phyloP scores from a whole-genome alignment of 2,329 filamentous ascomycete genomes.

The Ophiostoma ulmi region DNA sequence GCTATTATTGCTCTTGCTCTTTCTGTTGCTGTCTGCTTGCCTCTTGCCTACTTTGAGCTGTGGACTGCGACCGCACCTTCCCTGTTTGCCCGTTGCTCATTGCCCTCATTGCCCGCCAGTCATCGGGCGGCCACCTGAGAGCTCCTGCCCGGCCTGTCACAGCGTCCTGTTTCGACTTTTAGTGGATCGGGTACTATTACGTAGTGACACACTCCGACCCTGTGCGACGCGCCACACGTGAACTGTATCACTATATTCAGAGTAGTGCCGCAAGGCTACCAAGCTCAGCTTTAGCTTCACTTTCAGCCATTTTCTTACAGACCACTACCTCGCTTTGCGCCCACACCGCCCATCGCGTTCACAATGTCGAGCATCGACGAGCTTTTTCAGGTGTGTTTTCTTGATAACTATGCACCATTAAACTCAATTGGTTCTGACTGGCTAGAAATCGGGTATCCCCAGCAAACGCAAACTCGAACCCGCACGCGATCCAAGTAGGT shows the following conservation, averaged over 20 bases:
- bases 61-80: conserved; percentile 2
- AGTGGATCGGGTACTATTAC: conserved; percentile 4
- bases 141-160: neutral
- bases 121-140: neutral
- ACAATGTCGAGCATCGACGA: conserved; percentile 56
- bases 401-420: neutral
- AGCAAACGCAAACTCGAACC: conserved; percentile 62
- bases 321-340: neutral
- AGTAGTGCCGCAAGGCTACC: neutral
- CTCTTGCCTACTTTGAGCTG: neutral
- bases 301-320: neutral
- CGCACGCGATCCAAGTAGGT: conserved; percentile 57
- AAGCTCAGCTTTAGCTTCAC: conserved; percentile 13
- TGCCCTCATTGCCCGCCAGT: neutral
- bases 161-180: neutral
- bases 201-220: neutral
- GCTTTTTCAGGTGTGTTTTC: conserved; percentile 48
- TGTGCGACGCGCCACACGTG: conserved; percentile 7
- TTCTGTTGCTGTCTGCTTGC: neutral
- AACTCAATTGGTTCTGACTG: conserved; percentile 6
- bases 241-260: neutral
- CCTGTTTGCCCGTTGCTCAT: neutral
- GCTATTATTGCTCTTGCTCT: neutral
- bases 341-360: conserved; percentile 1
- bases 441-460: conserved; percentile 41